phyloP scores from a whole-genome alignment of 2,329 filamentous ascomycete species.

The Berkeleyomyces rouxiae region DNA sequence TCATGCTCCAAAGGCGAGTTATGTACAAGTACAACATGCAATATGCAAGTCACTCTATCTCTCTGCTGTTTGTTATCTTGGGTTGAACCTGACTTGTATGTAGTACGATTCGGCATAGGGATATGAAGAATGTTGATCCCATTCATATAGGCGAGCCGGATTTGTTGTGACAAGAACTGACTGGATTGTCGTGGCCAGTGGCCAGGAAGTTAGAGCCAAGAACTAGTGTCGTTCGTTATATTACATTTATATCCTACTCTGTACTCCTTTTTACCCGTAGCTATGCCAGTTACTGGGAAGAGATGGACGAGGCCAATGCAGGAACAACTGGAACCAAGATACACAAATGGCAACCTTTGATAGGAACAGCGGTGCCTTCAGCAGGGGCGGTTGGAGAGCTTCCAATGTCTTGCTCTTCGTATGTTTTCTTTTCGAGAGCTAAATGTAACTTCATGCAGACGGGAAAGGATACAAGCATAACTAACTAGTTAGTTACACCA shows the following conservation, averaged over 20 bases:
- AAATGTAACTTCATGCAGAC: not conserved
- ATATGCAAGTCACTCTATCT: no score
- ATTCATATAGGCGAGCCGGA: not conserved
- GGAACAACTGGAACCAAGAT: not conserved
- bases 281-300: no score
- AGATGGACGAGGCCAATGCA: not conserved
- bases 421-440: not conserved
- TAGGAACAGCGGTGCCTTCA: not conserved
- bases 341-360: no score
- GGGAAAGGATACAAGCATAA: not conserved
- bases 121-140: not conserved
- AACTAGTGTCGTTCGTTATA: no score
- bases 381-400: not conserved
- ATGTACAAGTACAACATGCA: no score
- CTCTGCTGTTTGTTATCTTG: no score
- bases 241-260: no score
- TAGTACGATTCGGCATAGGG: not conserved
- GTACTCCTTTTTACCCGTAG: no score
- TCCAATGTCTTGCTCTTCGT: not conserved
- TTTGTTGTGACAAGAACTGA: not conserved
- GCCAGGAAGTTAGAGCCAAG: no score
- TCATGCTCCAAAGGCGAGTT: no score
- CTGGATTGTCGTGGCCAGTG: not conserved
- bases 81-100: no score
- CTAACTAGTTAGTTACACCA: not conserved